These are phyloP conservation scores for Thielaviopsis populi DNA, from an alignment of 2,329 filamentous ascomycete genomes.

Conservation along the genomic window DNA sequence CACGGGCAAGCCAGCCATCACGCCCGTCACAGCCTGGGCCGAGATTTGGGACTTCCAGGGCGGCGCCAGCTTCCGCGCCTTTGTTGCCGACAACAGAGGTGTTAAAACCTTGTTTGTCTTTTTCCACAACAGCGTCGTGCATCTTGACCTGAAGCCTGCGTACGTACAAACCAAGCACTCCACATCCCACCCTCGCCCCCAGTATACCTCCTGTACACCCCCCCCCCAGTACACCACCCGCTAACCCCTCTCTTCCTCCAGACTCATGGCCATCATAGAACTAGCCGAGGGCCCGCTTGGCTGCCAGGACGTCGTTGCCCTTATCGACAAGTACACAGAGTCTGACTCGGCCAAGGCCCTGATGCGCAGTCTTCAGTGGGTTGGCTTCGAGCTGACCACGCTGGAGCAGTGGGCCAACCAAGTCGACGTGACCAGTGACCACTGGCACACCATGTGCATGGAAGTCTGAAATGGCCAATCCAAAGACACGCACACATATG, in stretches of 20 bases:
- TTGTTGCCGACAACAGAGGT: constrained; percentile 54
- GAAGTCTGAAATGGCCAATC: constrained; percentile 43
- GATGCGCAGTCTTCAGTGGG: constrained; percentile 78
- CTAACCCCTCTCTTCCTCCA: no score
- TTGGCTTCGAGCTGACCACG: constrained; percentile 73
- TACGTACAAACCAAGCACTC: no score
- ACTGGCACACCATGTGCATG: constrained; percentile 81
- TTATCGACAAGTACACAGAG: constrained; percentile 58
- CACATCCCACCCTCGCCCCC: no score
- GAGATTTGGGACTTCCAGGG: constrained; percentile 78
- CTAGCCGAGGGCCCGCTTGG: constrained; percentile 62
- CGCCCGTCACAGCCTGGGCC: constrained; percentile 46
- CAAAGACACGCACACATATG: neutral
- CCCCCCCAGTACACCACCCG: no score
- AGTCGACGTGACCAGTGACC: constrained; percentile 52
- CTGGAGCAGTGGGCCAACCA: constrained; percentile 58
- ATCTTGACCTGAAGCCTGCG: constrained; percentile 74
- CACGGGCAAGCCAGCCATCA: constrained; percentile 17
- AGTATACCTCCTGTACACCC: no score
- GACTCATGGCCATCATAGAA: constrained; percentile 80
- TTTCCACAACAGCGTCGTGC: constrained; percentile 57
- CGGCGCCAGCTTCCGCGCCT: constrained; percentile 73
- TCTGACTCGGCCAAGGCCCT: constrained; percentile 48
- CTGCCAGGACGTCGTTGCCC: constrained; percentile 65
- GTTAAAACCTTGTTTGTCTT: constrained; percentile 75